Evolutionary conservation across 805 yeast species (phyloP), one percentile per base, ranked within the genome.

Genomic region (Brettanomyces anomalus): DNA sequence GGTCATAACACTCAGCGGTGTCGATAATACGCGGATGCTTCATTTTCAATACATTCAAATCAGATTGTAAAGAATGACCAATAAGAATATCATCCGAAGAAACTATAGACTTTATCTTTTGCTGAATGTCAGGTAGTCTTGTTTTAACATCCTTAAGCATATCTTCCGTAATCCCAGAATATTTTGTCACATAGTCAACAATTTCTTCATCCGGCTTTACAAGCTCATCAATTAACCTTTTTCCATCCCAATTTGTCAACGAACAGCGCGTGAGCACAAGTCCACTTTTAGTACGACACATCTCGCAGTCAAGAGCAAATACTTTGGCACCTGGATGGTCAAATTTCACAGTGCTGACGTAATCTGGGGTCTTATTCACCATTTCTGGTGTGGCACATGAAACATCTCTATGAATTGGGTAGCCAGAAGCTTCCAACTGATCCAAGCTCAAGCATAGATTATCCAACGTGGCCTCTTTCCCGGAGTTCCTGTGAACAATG

Each of bases 301-400:
- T 93, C 62, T 90, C 98, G 67, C 98, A 93, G 62, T 90, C 98
- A 16, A 93, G 50, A 0, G 95, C 93, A 64, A 76, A 86, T 0
- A 83, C 76, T 44, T 70, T 78, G 0, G 83, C 72, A 0, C 79
- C 81, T 8, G 68, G 78, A 47, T 76, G 80, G 1, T 72, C 74
- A 46, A 77, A 74, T 1, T 55, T 43, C 13, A 33, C 49, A 0
- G 95, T 82, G 36, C 75, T 75, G 1, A 66, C 70, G 80, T 83
- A 83, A 4, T 66, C 71, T 1, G 52, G 54, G 1, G 52, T 46
- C n/a, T 51, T 42, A 4, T 43, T 40, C 8, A 51, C 39, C 36
- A 51, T 36, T 31, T 44, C 54, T 3, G 40, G 36, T 1, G 55
- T 49, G 3, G 54, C 56, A 20, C 53, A 62, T 32, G 42, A 47